Evolutionary conservation across 140 eudicot species (phyloP).

Genomic region (Oenanthe javanica): DNA sequence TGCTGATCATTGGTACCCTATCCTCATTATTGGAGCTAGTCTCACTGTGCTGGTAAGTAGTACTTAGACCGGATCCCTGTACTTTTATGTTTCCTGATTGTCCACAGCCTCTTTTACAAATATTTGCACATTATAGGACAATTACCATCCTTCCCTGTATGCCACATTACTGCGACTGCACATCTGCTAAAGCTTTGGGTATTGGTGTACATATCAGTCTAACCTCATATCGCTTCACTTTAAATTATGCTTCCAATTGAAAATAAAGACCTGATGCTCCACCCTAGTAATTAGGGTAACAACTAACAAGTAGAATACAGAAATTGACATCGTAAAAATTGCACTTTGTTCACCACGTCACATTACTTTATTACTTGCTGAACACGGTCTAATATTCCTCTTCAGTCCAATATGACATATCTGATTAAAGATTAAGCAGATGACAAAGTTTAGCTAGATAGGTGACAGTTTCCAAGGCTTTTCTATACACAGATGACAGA

Average conservation of each 20-base stretch:
- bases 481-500: background rate
- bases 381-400: background rate
- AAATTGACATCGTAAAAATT: background rate
- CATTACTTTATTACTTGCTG: background rate
- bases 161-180: background rate
- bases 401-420: background rate
- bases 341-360: background rate
- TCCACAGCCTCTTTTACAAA: background rate
- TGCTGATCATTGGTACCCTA: slow-evolving; percentile 48
- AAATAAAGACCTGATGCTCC: background rate
- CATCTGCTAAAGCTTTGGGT: background rate
- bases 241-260: background rate
- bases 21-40: slow-evolving; percentile 40
- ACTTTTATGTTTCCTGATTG: slow-evolving; percentile 1
- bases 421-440: background rate
- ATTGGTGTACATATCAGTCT: background rate
- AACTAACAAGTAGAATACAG: background rate
- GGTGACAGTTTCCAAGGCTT: background rate
- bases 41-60: slow-evolving; percentile 70
- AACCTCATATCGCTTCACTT: background rate
- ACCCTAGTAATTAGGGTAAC: background rate
- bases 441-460: background rate
- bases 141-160: background rate
- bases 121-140: background rate
- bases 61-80: background rate